Base-by-base conservation (phyloP, 768 basidiomycete species). In the Leccinum fibrillosum region DNA sequence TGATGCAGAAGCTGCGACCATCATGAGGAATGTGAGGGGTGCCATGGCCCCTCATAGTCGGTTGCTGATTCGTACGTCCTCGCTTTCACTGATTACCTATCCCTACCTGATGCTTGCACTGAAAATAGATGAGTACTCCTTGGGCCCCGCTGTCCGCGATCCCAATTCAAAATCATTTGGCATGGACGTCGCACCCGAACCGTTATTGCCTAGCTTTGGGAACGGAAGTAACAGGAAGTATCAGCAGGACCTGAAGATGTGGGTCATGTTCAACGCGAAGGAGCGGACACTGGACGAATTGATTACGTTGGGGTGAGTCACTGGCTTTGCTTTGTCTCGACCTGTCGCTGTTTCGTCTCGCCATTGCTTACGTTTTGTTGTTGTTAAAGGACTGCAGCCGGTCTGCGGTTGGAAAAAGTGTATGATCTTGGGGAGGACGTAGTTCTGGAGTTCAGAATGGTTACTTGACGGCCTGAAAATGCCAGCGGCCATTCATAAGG, bases 171-270 rank as follows among this genome's bases (percentile, higher is more conserved):
- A 58, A 12, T 58, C 53, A 11, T 58, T 51, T 32, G 59, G 56
- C 39, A 39, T 60, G 69, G 66, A 67, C 6, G 51, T 63, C 58
- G 80, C 78, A 2, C 80, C 80, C 0, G 74, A 76, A 54, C 81
- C 79, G 0, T 67, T 83, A 50, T 69, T 82, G 1, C 74, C 80
- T 5, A 82, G 80, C 64, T 81, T 76, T 52, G 80, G 79, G 25
- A 70, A 74, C 7, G 80, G 77, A 2, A 70, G 68, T 42, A 66
- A 76, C 37, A 66, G 75, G 6, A 67, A 68, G 30, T 82, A 82
- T 59, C 66, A 77, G 23, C 75, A 76, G 53, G 82, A 83, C 54
- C 49, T 82, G 42, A 75, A 72, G 51, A 80, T 82, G 81, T 76
- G 80, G 75, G 51, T 66, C 21, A 28, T 71, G 19, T 63, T 76